A percentile compares a stretch with the other conserved stretches of the same genome.
These are phyloP conservation scores for Microsporum ferrugineum DNA, from an alignment of 2,329 filamentous ascomycete species.

Conservation along the genomic window DNA sequence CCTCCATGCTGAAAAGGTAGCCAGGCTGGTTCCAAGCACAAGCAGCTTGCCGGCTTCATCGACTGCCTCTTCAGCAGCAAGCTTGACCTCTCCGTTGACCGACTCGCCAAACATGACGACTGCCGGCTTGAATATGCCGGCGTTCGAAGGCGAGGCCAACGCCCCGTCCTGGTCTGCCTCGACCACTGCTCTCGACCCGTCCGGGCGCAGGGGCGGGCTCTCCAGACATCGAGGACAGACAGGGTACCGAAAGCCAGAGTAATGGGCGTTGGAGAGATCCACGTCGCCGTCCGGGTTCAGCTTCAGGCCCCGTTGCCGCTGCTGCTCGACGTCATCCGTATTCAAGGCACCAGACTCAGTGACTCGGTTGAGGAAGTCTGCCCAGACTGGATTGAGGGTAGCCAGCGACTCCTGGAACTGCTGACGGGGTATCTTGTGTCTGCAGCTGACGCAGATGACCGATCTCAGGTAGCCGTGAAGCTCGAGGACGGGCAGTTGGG, in stretches of 20 bases:
- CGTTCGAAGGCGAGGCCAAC: constrained; percentile 54
- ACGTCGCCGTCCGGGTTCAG: constrained; percentile 93
- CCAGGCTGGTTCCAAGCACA: constrained; percentile 77
- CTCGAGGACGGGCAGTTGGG: constrained; percentile 62
- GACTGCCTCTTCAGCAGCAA: constrained; percentile 65
- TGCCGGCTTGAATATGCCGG: constrained; percentile 78
- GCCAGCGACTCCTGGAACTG: constrained; percentile 66
- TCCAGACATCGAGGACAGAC: constrained; percentile 70
- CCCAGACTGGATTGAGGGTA: constrained; percentile 76
- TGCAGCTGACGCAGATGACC: constrained; percentile 70
- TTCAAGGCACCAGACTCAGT: constrained; percentile 63
- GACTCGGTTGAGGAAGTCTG: constrained; percentile 59
- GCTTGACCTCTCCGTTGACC: constrained; percentile 58
- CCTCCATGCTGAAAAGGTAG: constrained; percentile 91
- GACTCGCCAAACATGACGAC: constrained; percentile 96
- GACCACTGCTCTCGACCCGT: constrained; percentile 49
- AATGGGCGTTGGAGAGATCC: constrained; percentile 74
- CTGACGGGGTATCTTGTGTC: constrained; percentile 56
- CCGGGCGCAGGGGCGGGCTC: constrained; percentile 45
- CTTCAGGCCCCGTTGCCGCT: constrained; percentile 57
- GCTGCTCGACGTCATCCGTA: constrained; percentile 62
- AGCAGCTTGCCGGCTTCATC: constrained; percentile 65
- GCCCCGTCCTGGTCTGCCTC: constrained; percentile 70
- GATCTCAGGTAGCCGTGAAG: constrained; percentile 82
- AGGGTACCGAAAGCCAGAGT: constrained; percentile 82